Evolutionary conservation across 768 basidiomycete species (phyloP), one percentile per base, ranked within the genome.

Genomic region (Rhizopogon vinicolor): DNA sequence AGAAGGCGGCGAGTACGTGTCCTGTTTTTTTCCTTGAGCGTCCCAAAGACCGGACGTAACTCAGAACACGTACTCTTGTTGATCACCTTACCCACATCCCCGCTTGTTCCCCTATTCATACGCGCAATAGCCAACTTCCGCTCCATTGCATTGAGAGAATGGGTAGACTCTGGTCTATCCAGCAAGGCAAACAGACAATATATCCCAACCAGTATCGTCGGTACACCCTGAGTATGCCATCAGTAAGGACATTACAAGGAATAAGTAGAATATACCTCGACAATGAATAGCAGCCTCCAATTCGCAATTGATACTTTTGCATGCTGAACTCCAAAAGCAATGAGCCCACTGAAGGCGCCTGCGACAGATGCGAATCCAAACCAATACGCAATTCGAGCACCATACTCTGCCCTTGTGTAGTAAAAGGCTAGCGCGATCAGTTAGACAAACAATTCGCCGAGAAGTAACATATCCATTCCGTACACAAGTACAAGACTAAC

Each of bases 311-410:
- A 41, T 9, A 25, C 51, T 14, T 41, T 51, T n/a, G 40, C 22
- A 4, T 87, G 78, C 18, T 52, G 35, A 18, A 52, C 28, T 10
- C 51, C 51, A 22, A 52, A 41, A 7, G 41, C 39, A 16, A 52
- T 41, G 39, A 51, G 41, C 10, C 51, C 53, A 41, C 28, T 33
- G 35, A 49, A 55, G 46, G 33, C 42, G 43, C 87, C 87, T 7
- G 87, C 84, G 3, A 87, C 82, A 2, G 87, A 85, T 14, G 87
- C 86, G 62, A 87, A 89, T 7, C 83, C 84, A 58, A 87, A 89
- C 83, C 85, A 87, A 62, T 85, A 79, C 0, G 84, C 85, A 75
- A 83, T 77, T 77, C 51, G 48, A 35, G 31, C 14, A 86, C 86
- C 66, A 87, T 75, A 49, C 65, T 89, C 87, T 14, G 74, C 63